Evolutionary conservation across 1,139 yeast species (phyloP), one percentile per base, ranked within the genome.

Genomic region (Trichomonascaceae sp.): DNA sequence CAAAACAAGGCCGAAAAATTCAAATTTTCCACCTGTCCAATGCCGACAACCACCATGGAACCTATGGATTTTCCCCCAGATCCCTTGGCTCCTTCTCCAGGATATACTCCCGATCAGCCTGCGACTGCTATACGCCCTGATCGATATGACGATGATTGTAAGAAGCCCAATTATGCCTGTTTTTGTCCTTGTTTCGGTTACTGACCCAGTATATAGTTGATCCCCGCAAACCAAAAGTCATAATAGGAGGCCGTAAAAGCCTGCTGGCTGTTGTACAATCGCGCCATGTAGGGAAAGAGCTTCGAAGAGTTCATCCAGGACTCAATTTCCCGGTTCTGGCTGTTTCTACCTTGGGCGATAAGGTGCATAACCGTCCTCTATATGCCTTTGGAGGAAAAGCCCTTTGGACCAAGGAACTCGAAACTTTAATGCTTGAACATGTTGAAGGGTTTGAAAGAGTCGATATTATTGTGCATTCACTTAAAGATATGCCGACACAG

Each of bases 361-460:
- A 87, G 67, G 84, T 86, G 43, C 93, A 84, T 67, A 80, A 80
- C 63, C 85, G 83, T 65, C 97, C 99, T 4, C 76, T 93, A 54
- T 95, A 93, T 70, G 81, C 96, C 6, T 93, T 93, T 72, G 98
- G 97, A 43, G 99, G 99, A 27, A 93, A 93, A 69, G 83, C 96
- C 0, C 72, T 93, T 46, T 93, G 99, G 99, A 93, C 99, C 10
- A 87, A 89, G 66, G 99, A 93, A 70, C 77, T 93, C 58, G 99
- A 93, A 70, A 85, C 83, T 36, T 74, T 90, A 54, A 74, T 93
- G 54, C 76, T 87, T 60, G 80, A 79, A 58, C 74, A 79, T 52
- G 74, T 83, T 45, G 89, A 82, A n/a, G 69, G 68, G 39, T 64
- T 57, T 51, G 87, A 88, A 54, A 75, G 82, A 67, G 76, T 93